Evolutionary conservation across 2,329 filamentous ascomycete genomes (phyloP).

Genomic region (Claviceps quebecensis): DNA sequence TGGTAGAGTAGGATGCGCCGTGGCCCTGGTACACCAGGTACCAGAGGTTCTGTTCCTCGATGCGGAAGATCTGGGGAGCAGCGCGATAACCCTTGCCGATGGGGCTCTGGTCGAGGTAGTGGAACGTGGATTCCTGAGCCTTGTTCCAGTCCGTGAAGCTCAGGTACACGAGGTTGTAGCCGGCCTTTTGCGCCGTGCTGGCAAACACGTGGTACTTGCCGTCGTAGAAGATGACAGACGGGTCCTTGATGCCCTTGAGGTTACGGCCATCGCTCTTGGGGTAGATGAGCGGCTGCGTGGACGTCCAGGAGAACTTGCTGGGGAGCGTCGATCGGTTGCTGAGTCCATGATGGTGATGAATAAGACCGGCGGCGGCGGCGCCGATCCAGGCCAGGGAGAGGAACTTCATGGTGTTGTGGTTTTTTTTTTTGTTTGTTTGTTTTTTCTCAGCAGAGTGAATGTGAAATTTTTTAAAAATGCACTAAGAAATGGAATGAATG

Average conservation of each 20-base stretch:
- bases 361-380: background rate
- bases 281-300: background rate
- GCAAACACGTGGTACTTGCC: slow-evolving; percentile 48
- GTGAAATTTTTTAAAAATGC: background rate
- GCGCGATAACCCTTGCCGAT: background rate
- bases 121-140: background rate
- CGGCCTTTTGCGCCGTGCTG: slow-evolving; percentile 27
- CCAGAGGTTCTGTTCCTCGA: background rate
- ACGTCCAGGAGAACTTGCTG: slow-evolving; percentile 1
- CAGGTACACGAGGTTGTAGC: slow-evolving; percentile 46
- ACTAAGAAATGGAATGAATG: background rate
- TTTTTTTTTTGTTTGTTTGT: too few relatives aligned
- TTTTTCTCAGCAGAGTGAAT: background rate
- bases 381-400: background rate
- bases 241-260: slow-evolving; percentile 38
- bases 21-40: background rate
- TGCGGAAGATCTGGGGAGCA: background rate
- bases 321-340: background rate
- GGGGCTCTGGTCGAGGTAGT: background rate
- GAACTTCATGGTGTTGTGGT: background rate
- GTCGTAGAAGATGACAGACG: slow-evolving; percentile 40
- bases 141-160: slow-evolving; percentile 36
- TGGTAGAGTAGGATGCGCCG: slow-evolving; percentile 1
- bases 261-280: background rate
- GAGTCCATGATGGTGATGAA: background rate